Percentiles rank a stretch among this genome's conserved stretches.
These are phyloP conservation scores for Colletotrichum navitas DNA, from an alignment of 2,329 filamentous ascomycete genomes.

Conservation along the genomic window DNA sequence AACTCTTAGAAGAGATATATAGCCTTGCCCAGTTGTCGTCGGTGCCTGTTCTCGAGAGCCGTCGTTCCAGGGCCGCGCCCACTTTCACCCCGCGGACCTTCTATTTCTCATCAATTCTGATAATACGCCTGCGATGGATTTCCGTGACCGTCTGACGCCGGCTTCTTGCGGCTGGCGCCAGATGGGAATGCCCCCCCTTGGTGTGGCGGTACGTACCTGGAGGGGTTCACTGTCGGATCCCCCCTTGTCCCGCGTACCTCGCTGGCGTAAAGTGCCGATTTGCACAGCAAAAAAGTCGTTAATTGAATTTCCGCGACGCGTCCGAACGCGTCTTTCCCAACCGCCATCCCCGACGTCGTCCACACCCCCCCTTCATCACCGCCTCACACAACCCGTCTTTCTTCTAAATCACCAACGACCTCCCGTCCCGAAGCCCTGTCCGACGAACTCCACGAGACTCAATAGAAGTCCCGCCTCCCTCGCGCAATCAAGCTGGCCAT, in stretches of 20 bases:
- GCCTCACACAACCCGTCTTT: background rate
- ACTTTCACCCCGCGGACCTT: constrained; percentile 13
- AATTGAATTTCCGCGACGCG: constrained; percentile 55
- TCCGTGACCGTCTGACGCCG: constrained; percentile 4
- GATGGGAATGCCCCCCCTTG: background rate
- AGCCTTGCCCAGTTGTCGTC: background rate
- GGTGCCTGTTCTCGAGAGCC: constrained; percentile 19
- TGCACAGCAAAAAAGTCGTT: constrained; percentile 42
- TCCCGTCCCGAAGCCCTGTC: background rate
- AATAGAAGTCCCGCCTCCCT: background rate
- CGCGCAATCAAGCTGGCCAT: background rate
- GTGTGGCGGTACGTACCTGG: constrained; percentile 7
- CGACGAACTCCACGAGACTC: background rate
- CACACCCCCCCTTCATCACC: background rate
- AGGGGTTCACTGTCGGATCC: constrained; percentile 4
- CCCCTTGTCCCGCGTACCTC: constrained; percentile 1
- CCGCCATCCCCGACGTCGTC: background rate
- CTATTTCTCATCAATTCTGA: constrained; percentile 42
- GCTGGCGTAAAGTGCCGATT: constrained; percentile 3
- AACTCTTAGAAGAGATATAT: too few species aligned
- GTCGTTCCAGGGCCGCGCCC: constrained; percentile 15
- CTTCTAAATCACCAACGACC: background rate
- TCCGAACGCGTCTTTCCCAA: constrained; percentile 53
- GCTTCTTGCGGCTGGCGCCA: background rate
- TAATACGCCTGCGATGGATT: constrained; percentile 30